Evolutionary conservation across 1,139 yeast genomes (phyloP).

Genomic region (Geotrichum candidum): DNA sequence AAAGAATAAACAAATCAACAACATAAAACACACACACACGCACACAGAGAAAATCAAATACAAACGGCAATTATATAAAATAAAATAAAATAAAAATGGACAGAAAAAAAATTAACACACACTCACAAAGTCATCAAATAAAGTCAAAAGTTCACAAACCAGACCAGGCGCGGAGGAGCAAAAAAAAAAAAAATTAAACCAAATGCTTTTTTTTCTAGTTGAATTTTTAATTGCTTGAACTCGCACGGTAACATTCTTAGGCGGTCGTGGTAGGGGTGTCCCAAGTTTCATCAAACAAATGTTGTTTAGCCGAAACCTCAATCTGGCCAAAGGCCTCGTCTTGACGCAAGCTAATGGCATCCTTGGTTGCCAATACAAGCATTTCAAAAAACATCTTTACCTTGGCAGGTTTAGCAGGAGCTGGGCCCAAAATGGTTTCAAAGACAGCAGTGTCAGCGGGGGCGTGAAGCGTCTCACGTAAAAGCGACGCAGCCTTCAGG

Average conservation of each 20-base stretch:
- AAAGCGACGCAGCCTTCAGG: constrained; percentile 48
- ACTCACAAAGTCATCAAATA: not conserved
- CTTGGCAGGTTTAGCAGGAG: constrained; percentile 22
- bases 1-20: too few species aligned
- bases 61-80: too few species aligned
- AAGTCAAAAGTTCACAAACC: not conserved
- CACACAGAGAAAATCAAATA: too few species aligned
- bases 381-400: constrained; percentile 70
- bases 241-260: too few species aligned
- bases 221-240: too few species aligned
- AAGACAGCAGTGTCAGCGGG: constrained; percentile 19
- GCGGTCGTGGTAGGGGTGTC: constrained; percentile 3
- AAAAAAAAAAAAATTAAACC: not conserved
- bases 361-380: constrained; percentile 74
- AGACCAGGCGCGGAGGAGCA: too few species aligned
- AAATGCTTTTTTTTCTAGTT: too few species aligned
- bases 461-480: constrained; percentile 38
- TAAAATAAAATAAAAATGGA: too few species aligned
- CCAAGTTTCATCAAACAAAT: constrained; percentile 38
- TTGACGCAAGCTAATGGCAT: constrained; percentile 61
- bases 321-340: constrained; percentile 57
- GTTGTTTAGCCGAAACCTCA: constrained; percentile 46
- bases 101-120: too few species aligned
- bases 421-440: constrained; percentile 19
- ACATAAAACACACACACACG: too few species aligned